These are phyloP conservation scores for Alternaria atra DNA, from an alignment of 2,329 filamentous ascomycete species.

Conservation along the genomic window DNA sequence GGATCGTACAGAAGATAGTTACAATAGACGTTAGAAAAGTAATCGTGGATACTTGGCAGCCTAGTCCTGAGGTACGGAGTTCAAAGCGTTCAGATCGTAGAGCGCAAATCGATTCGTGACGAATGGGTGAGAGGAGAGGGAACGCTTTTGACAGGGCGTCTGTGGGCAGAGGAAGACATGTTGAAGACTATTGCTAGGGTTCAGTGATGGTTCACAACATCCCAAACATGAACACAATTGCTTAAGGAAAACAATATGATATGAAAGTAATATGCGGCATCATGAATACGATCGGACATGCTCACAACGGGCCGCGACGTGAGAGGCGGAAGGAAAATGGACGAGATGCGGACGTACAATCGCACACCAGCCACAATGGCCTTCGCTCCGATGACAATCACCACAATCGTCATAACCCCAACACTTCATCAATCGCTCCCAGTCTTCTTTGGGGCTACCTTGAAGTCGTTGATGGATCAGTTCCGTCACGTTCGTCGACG, in stretches of 20 bases:
- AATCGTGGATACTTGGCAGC: slow-evolving; percentile 58
- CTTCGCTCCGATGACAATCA: slow-evolving; percentile 47
- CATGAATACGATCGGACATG: background rate
- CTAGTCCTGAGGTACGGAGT: slow-evolving; percentile 55
- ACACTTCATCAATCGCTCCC: slow-evolving; percentile 41
- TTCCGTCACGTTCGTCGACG: slow-evolving; percentile 32
- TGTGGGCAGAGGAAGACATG: slow-evolving; percentile 54
- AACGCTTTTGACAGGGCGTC: slow-evolving; percentile 49
- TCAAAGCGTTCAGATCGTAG: slow-evolving; percentile 55
- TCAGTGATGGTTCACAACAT: background rate
- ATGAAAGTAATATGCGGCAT: background rate
- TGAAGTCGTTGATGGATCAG: slow-evolving; percentile 37
- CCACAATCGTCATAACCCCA: slow-evolving; percentile 50
- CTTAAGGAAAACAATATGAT: background rate
- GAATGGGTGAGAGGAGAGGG: slow-evolving; percentile 53
- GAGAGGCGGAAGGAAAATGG: background rate
- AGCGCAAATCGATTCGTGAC: slow-evolving; percentile 48
- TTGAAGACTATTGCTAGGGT: slow-evolving; percentile 44
- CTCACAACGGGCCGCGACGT: background rate
- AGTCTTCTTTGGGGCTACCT: slow-evolving; percentile 42
- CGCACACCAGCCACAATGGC: slow-evolving; percentile 57
- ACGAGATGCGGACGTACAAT: slow-evolving; percentile 41
- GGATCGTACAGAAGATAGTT: slow-evolving; percentile 54
- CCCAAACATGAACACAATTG: background rate
- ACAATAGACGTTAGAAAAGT: slow-evolving; percentile 56